These are phyloP conservation scores for Capronia coronata DNA, from an alignment of 2,329 filamentous ascomycete species.

Conservation along the genomic window DNA sequence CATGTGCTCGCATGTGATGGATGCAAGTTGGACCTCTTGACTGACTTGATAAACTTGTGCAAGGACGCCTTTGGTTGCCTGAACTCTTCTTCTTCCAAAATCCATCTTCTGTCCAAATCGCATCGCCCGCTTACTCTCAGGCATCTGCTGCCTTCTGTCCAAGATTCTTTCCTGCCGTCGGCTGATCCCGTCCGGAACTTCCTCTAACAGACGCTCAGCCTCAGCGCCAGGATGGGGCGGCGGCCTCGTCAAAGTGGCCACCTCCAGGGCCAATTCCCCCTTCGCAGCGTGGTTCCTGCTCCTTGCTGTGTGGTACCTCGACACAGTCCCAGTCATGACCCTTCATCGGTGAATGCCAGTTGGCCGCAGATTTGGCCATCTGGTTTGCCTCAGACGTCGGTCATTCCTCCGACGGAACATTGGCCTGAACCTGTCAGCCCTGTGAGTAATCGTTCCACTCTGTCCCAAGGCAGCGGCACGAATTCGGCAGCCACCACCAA, in stretches of 20 bases:
- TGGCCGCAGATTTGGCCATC: not conserved
- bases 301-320: not conserved
- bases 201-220: conserved; percentile 4
- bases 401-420: not conserved
- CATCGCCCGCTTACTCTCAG: not conserved
- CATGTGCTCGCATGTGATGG: not conserved
- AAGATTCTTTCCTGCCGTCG: not conserved
- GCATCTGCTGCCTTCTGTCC: conserved; percentile 4
- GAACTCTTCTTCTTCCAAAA: not conserved
- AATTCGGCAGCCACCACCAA: conserved; percentile 8
- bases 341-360: not conserved
- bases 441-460: conserved; percentile 11
- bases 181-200: not conserved
- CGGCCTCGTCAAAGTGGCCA: conserved; percentile 14
- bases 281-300: conserved; percentile 2
- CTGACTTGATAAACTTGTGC: conserved; percentile 11
- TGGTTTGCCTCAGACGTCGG: not conserved
- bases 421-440: conserved; percentile 10
- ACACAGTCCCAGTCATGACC: not conserved
- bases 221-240: conserved; percentile 15
- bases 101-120: conserved; percentile 8
- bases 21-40: not conserved
- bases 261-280: conserved; percentile 11
- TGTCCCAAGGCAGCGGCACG: conserved; percentile 6
- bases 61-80: conserved; percentile 13